Percentiles rank a stretch among this genome's conserved stretches.
phyloP scores from a whole-genome alignment of 106 monocot genomes.

The Dendrobium officinale region DNA sequence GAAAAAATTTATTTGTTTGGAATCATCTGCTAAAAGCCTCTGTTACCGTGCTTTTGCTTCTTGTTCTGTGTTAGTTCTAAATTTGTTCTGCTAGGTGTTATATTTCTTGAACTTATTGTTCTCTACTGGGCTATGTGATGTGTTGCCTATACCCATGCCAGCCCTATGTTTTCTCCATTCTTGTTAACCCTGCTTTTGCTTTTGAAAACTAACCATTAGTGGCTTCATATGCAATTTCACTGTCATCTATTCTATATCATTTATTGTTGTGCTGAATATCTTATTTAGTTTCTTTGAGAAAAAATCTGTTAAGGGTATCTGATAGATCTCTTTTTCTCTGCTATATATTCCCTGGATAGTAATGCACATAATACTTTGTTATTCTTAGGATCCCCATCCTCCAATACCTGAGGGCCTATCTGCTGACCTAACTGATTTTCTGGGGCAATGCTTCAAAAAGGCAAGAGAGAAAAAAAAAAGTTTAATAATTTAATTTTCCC shows the following conservation, averaged over 20 bases:
- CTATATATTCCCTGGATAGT: not conserved
- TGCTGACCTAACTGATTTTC: conserved; percentile 89
- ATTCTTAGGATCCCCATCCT: conserved; percentile 74
- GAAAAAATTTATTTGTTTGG: not conserved
- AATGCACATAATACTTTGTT: not conserved
- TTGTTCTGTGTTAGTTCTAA: not conserved
- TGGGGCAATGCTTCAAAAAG: conserved; percentile 93
- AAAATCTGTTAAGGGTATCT: not conserved
- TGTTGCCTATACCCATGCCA: not conserved
- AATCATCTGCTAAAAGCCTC: not conserved
- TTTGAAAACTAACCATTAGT: not conserved
- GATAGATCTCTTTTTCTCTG: not conserved
- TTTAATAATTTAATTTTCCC: not conserved
- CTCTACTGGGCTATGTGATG: not conserved
- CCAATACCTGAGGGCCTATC: conserved; percentile 95
- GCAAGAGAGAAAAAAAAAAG: conserved; percentile 15
- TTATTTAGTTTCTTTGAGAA: not conserved
- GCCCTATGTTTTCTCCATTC: not conserved
- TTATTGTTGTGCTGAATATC: not conserved
- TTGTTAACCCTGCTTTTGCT: not conserved
- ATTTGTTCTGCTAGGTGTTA: not conserved
- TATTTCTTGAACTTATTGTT: not conserved
- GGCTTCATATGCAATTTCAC: too few relatives aligned
- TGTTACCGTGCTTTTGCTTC: not conserved
- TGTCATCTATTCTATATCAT: not conserved